Conservation (phyloP, 768 basidiomycete genomes). For the Rhodotorula graminis region DNA sequence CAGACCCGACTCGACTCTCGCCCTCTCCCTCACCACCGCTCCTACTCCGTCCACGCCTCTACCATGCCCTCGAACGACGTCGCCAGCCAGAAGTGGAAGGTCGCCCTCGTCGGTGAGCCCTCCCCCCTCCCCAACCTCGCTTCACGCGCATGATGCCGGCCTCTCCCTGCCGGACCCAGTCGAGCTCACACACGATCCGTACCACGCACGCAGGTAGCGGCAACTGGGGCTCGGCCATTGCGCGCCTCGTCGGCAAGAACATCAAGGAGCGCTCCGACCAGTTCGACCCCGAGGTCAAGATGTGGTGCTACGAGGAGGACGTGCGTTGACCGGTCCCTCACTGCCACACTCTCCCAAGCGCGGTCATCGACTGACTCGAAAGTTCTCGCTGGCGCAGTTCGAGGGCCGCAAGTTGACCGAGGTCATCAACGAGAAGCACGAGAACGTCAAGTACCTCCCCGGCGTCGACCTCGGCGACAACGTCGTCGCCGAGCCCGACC, state of each 20-base stretch:
- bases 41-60: neutral
- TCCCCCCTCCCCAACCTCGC: neutral
- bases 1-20: neutral
- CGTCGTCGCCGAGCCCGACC: constrained; percentile 50
- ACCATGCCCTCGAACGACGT: neutral
- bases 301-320: constrained; percentile 53
- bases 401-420: constrained; percentile 47
- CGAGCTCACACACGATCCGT: neutral
- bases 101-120: constrained; percentile 39
- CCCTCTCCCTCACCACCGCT: neutral
- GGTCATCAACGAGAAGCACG: constrained; percentile 52
- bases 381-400: neutral
- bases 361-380: neutral
- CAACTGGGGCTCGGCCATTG: constrained; percentile 51
- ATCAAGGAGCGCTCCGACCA: constrained; percentile 45
- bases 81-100: constrained; percentile 33
- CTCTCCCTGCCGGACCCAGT: neutral
- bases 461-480: constrained; percentile 49
- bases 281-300: constrained; percentile 50
- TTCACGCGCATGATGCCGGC: neutral
- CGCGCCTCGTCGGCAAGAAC: constrained; percentile 48
- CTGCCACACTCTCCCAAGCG: constrained; percentile 4
- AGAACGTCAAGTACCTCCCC: constrained; percentile 51
- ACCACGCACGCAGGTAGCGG: constrained; percentile 14
- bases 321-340: too few species aligned